Evolutionary conservation across 2,329 filamentous ascomycete genomes (phyloP).

Genomic region (Talaromyces sp.): DNA sequence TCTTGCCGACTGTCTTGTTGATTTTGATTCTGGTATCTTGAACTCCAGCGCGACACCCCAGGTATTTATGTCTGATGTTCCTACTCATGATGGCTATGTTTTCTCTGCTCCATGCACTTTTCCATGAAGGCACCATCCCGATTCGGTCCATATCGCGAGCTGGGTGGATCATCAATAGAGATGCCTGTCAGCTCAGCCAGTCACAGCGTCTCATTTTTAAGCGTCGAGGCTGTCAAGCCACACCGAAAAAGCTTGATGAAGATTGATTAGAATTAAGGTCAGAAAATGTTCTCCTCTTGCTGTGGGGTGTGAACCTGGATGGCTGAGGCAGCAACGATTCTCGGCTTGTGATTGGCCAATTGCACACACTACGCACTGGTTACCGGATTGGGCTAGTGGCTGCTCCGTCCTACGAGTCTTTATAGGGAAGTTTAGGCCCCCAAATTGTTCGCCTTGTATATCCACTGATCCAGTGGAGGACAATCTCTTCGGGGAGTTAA

Average conservation of each 20-base stretch:
- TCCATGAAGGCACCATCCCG: constrained; percentile 8
- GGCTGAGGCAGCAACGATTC: background rate
- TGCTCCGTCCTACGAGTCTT: background rate
- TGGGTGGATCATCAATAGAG: background rate
- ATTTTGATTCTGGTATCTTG: background rate
- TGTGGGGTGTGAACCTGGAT: background rate
- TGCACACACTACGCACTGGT: background rate
- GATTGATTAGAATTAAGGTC: background rate
- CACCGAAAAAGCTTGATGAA: background rate
- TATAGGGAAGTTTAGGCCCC: background rate
- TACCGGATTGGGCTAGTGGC: background rate
- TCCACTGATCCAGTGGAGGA: background rate
- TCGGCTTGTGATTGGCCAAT: background rate
- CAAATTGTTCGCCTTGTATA: background rate
- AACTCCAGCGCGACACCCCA: background rate
- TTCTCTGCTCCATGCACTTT: background rate
- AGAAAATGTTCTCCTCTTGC: background rate
- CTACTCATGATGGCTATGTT: background rate
- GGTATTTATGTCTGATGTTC: constrained; percentile 7
- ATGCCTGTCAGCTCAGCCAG: background rate
- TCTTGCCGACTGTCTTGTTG: background rate
- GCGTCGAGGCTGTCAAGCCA: background rate
- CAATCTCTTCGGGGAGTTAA: background rate
- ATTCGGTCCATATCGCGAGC: constrained; percentile 16
- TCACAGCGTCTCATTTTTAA: background rate